Conservation (phyloP, 495 filamentous ascomycete genomes). For the Hypoxylon fragiforme region DNA sequence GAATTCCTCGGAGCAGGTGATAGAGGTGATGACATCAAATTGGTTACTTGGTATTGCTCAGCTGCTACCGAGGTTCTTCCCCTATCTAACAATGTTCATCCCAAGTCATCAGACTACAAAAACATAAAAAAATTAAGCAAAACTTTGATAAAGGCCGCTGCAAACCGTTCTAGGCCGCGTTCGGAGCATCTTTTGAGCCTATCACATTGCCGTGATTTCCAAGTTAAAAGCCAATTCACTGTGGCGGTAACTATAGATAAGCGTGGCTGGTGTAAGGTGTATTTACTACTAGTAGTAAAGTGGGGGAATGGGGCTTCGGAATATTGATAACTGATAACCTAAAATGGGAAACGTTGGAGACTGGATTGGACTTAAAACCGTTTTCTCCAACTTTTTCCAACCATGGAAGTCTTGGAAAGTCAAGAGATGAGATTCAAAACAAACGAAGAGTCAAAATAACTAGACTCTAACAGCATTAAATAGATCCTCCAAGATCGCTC, state of each 20-base stretch:
- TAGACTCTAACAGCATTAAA: slow-evolving; percentile 3
- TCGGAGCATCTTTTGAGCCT: slow-evolving; percentile 17
- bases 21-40: background rate
- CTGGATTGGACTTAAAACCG: background rate
- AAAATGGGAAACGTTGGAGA: background rate
- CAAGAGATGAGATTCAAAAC: no score
- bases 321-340: no score
- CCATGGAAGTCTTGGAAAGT: background rate
- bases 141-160: slow-evolving; percentile 15
- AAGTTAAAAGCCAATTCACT: no score
- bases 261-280: no score
- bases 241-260: background rate
- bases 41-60: background rate
- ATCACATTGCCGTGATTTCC: slow-evolving; percentile 26
- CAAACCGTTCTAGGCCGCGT: slow-evolving; percentile 24
- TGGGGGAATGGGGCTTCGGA: no score
- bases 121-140: slow-evolving; percentile 1
- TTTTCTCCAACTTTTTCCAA: no score
- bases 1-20: background rate
- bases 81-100: background rate
- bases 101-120: slow-evolving; percentile 21
- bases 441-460: no score
- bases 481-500: slow-evolving; percentile 14
- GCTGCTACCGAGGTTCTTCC: slow-evolving; percentile 22
- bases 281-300: no score